Base-by-base conservation (phyloP, 768 basidiomycete genomes). In the Psilocybe azurescens region DNA sequence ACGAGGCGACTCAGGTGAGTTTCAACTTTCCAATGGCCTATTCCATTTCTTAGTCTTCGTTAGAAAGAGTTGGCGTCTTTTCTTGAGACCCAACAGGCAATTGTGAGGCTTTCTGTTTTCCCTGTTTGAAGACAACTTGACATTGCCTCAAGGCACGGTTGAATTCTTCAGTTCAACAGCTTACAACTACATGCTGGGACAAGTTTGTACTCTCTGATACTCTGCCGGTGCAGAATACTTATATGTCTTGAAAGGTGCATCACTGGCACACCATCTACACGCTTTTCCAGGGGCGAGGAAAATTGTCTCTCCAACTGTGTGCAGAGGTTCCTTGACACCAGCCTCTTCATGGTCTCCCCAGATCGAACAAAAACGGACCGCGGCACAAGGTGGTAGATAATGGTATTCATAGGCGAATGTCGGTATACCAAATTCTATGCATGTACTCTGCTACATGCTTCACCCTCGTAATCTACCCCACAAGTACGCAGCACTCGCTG, bases 111-210 rank as follows among this genome's bases (percentile, higher is more conserved):
- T 24, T 28, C 58, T 20, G 50, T 24, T 24, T n/a, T 20, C 33
- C 20, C 65, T 56, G 64, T 60, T 60, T 59, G 59, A 61, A 65
- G 47, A 46, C 39, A 41, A 56, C 52, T 38, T 53, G n/a, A 53
- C 61, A 61, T 36, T 58, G 51, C 48, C 65, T 32, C 61, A 60
- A 82, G 79, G 82, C 82, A n/a, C 80, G 77, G 63, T 67, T 93
- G 53, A 86, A 94, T 67, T 78, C 84, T 28, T 79, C 84, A 30
- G 88, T 95, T 47, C 94, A 94, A 64, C 85, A 80, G 53, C 83
- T 95, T 66, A 95, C 95, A 16, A 84, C 84, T 69, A 87, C 88
- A 77, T 95, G 94, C 74, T 96, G 94, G 93, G 91, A 95, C 80
- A 94, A 96, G 94, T 95, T 70, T 73, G 86, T 80, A 54, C 50